Percentiles rank a stretch among this genome's conserved stretches.
phyloP scores from a whole-genome alignment of 495 filamentous ascomycete genomes.

The Tuber microsphaerosporum region DNA sequence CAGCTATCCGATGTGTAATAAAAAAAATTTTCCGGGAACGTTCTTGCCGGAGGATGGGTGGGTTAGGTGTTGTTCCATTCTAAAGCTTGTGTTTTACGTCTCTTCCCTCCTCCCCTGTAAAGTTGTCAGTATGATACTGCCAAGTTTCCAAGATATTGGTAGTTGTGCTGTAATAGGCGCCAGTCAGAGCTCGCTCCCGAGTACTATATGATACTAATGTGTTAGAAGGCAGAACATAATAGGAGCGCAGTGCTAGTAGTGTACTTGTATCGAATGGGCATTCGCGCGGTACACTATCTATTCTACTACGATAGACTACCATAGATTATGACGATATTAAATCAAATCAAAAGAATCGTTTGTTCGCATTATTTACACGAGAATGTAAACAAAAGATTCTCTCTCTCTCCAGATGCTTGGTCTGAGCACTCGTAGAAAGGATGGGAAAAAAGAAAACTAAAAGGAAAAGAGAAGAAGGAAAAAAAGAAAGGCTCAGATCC shows the following conservation, averaged over 20 bases:
- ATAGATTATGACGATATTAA: not conserved
- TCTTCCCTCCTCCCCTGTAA: too few species aligned
- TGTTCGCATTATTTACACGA: conserved; percentile 1
- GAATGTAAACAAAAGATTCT: not conserved
- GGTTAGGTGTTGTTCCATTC: too few species aligned
- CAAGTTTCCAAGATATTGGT: too few species aligned
- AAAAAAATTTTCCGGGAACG: too few species aligned
- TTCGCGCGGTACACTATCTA: not conserved
- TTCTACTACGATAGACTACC: not conserved
- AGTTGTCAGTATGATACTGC: too few species aligned
- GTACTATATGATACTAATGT: too few species aligned
- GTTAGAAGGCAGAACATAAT: too few species aligned
- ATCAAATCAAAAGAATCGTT: not conserved
- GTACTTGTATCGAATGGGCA: not conserved
- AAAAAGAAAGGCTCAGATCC: conserved; percentile 4
- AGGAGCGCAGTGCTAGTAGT: not conserved
- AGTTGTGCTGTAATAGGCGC: too few species aligned
- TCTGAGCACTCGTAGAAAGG: not conserved
- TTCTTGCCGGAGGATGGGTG: too few species aligned
- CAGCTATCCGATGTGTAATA: too few species aligned
- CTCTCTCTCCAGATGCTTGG: not conserved
- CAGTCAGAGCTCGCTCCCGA: too few species aligned
- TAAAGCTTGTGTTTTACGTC: too few species aligned
- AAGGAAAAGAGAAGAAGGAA: not conserved
- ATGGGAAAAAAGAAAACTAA: not conserved